Percentiles rank a stretch among this genome's conserved stretches.
Evolutionary conservation across 331 rosid species (phyloP).

Genomic region (Arachis monticola): DNA sequence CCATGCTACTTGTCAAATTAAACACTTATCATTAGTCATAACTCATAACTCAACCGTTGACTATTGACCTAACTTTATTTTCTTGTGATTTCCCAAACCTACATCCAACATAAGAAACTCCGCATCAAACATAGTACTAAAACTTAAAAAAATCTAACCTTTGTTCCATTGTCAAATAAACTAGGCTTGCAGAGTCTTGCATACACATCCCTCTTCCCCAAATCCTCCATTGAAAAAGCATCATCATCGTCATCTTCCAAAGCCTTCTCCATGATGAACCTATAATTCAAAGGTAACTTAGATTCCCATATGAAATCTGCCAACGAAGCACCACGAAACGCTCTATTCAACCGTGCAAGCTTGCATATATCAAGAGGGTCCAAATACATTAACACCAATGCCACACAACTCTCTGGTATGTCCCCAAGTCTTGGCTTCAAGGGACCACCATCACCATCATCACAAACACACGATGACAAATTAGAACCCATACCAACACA

Average conservation of each 20-base stretch:
- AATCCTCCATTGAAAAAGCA: constrained; percentile 8
- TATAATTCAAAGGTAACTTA: constrained; percentile 56
- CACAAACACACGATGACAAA: constrained; percentile 56
- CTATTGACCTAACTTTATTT: no score
- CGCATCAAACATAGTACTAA: neutral
- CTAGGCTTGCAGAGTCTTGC: constrained; percentile 57
- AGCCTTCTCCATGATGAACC: constrained; percentile 46
- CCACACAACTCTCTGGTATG: constrained; percentile 60
- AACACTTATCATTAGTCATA: no score
- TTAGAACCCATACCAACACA: constrained; percentile 65
- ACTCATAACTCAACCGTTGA: no score
- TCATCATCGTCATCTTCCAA: constrained; percentile 25
- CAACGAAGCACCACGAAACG: constrained; percentile 56
- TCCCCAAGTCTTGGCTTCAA: constrained; percentile 66
- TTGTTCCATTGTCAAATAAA: constrained; percentile 53
- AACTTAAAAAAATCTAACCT: constrained; percentile 38
- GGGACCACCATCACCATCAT: constrained; percentile 51
- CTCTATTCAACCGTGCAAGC: constrained; percentile 55
- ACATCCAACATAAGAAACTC: no score
- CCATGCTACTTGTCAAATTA: no score
- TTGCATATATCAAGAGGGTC: constrained; percentile 61
- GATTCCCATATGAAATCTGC: constrained; percentile 65
- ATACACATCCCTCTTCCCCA: constrained; percentile 54
- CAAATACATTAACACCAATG: constrained; percentile 51
- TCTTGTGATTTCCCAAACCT: no score